These are phyloP conservation scores for Canavalia gladiata DNA, from an alignment of 306 rosid genomes.

Conservation along the genomic window DNA sequence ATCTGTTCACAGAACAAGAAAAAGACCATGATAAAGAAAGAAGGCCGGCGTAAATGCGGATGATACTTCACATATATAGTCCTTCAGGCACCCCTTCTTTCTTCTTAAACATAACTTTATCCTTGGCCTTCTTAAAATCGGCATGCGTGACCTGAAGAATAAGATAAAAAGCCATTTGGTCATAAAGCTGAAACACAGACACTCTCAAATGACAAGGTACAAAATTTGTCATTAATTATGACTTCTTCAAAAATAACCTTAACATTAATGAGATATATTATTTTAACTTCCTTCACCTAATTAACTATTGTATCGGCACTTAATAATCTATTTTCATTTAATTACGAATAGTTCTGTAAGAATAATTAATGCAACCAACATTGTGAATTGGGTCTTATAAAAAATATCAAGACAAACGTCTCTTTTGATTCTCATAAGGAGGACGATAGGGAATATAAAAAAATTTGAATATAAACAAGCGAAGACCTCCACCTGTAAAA, in stretches of 20 bases:
- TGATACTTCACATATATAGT: slow-evolving; percentile 79
- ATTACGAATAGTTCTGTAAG: too few relatives aligned
- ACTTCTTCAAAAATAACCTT: too few relatives aligned
- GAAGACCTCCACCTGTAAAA: neutral
- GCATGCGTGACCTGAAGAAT: slow-evolving; percentile 82
- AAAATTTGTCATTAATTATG: neutral
- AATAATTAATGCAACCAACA: too few relatives aligned
- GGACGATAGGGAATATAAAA: neutral
- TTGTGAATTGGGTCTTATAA: too few relatives aligned
- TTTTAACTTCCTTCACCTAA: too few relatives aligned
- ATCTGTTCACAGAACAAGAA: slow-evolving; percentile 28
- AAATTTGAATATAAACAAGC: slow-evolving; percentile 17
- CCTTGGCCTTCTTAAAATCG: slow-evolving; percentile 97
- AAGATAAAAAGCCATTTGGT: slow-evolving; percentile 20
- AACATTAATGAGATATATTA: too few relatives aligned
- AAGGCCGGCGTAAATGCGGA: neutral
- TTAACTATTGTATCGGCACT: too few relatives aligned
- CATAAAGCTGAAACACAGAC: neutral
- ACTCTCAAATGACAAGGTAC: neutral
- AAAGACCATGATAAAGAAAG: slow-evolving; percentile 9
- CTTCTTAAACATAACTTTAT: slow-evolving; percentile 99
- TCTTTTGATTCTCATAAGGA: too few relatives aligned
- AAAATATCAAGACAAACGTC: too few relatives aligned
- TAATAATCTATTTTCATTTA: too few relatives aligned
- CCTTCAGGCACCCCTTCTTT: slow-evolving; percentile 99